Evolutionary conservation across 2,329 filamentous ascomycete genomes (phyloP).

Genomic region (Pyrenophora graminea): DNA sequence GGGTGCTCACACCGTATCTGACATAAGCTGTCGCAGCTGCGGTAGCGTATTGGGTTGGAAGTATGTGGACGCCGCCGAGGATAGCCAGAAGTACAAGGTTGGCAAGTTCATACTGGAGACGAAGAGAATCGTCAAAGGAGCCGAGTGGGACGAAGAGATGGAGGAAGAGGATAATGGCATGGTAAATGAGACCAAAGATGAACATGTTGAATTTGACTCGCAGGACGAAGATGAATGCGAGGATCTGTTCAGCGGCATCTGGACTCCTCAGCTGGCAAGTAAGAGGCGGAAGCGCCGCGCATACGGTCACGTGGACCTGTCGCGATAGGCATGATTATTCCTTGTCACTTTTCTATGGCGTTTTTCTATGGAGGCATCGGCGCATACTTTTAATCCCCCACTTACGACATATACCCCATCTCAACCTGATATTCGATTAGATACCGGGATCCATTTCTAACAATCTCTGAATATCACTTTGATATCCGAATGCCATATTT

Average conservation of each 20-base stretch:
- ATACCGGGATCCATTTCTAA: background rate
- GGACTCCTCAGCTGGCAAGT: slow-evolving; percentile 60
- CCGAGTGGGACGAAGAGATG: slow-evolving; percentile 56
- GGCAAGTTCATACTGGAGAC: slow-evolving; percentile 70
- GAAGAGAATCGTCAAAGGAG: slow-evolving; percentile 55
- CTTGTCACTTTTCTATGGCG: background rate
- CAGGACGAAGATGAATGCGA: slow-evolving; percentile 71
- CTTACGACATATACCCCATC: background rate
- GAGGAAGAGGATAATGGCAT: slow-evolving; percentile 25
- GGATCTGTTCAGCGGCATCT: slow-evolving; percentile 65
- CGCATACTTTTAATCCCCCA: background rate
- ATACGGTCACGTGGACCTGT: slow-evolving; percentile 1
- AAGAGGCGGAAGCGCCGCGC: slow-evolving; percentile 35
- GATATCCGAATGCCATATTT: background rate
- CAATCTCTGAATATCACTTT: background rate
- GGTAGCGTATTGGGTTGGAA: slow-evolving; percentile 66
- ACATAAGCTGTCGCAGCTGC: slow-evolving; percentile 62
- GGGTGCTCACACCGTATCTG: slow-evolving; percentile 64
- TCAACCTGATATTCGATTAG: background rate
- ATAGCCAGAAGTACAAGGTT: slow-evolving; percentile 65
- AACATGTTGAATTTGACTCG: slow-evolving; percentile 63
- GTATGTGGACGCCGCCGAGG: slow-evolving; percentile 65
- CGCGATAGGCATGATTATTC: background rate
- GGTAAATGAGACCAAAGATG: slow-evolving; percentile 13
- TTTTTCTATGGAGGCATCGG: no score